Conservation (phyloP, 192 early-diverging fungal species). For the Allomyces macrogynus region DNA sequence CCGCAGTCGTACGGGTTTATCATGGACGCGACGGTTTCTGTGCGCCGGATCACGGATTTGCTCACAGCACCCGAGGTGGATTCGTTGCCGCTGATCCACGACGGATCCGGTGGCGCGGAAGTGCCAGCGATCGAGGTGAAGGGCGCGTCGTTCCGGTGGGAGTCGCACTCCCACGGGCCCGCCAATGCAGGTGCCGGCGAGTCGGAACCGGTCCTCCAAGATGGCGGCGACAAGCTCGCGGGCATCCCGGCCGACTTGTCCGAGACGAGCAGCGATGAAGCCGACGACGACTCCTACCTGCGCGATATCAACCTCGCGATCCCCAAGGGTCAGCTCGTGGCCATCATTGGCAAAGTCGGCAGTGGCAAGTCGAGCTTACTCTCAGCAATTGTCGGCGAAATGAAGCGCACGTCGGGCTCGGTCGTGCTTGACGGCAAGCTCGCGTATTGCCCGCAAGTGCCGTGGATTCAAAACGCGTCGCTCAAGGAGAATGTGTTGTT, state of each 20-base stretch:
- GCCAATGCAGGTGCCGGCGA: neutral
- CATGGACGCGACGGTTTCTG: constrained; percentile 1
- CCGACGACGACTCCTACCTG: constrained; percentile 8
- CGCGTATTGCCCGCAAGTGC: constrained; percentile 36
- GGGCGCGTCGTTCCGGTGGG: neutral
- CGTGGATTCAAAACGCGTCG: constrained; percentile 47
- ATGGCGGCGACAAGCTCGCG: neutral
- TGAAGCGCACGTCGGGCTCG: constrained; percentile 10
- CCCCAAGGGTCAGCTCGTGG: constrained; percentile 26
- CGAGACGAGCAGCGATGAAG: constrained; percentile 6
- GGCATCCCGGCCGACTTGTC: neutral
- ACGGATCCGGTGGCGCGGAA: neutral
- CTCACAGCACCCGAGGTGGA: constrained; percentile 2
- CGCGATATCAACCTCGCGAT: constrained; percentile 23
- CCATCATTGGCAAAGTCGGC: constrained; percentile 41
- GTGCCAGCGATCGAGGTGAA: neutral
- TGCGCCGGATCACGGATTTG: neutral
- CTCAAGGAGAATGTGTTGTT: constrained; percentile 48
- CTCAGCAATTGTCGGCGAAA: constrained; percentile 29
- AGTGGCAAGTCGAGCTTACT: constrained; percentile 43
- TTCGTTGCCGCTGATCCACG: neutral
- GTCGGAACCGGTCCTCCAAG: neutral
- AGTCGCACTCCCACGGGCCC: neutral
- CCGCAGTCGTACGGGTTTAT: neutral
- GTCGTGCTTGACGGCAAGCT: constrained; percentile 6